Conservation (phyloP, 352 stramenopile genomes). For the Elongisporangium undulatum region DNA sequence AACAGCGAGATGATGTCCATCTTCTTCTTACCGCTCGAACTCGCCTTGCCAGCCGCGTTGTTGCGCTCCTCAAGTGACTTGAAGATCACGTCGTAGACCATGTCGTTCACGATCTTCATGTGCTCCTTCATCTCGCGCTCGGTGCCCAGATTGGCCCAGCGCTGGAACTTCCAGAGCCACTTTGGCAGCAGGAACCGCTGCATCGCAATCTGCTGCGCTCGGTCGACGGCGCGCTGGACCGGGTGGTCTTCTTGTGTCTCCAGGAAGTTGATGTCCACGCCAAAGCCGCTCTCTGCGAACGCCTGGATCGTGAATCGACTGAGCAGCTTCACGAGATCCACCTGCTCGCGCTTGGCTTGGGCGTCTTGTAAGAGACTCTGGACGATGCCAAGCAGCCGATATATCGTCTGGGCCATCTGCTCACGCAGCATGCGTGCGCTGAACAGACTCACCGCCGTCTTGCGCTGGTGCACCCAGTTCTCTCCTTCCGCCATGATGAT, state of each 20-base stretch:
- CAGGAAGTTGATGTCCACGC: constrained; percentile 47
- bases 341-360: constrained; percentile 17
- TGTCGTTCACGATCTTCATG: constrained; percentile 16
- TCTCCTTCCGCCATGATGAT: constrained; percentile 70
- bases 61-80: constrained; percentile 9
- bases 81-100: constrained; percentile 19
- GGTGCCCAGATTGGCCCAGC: constrained; percentile 13
- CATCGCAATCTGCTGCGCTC: constrained; percentile 1
- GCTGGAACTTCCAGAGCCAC: constrained; percentile 20
- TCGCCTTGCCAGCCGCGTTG: too few species aligned
- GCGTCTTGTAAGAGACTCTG: constrained; percentile 17
- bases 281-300: constrained; percentile 21
- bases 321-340: constrained; percentile 9
- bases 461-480: constrained; percentile 71
- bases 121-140: constrained; percentile 6
- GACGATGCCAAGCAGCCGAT: too few species aligned
- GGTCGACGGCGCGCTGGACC: constrained; percentile 2
- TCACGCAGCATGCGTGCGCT: constrained; percentile 50
- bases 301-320: constrained; percentile 7
- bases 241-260: constrained; percentile 24
- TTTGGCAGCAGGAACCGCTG: constrained; percentile 7
- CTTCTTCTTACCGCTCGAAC: too few species aligned
- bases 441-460: constrained; percentile 87
- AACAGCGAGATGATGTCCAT: too few species aligned
- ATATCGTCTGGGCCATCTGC: constrained; percentile 18